Base-by-base conservation (phyloP, 2,329 filamentous ascomycete species). In the Colletotrichum siamense region DNA sequence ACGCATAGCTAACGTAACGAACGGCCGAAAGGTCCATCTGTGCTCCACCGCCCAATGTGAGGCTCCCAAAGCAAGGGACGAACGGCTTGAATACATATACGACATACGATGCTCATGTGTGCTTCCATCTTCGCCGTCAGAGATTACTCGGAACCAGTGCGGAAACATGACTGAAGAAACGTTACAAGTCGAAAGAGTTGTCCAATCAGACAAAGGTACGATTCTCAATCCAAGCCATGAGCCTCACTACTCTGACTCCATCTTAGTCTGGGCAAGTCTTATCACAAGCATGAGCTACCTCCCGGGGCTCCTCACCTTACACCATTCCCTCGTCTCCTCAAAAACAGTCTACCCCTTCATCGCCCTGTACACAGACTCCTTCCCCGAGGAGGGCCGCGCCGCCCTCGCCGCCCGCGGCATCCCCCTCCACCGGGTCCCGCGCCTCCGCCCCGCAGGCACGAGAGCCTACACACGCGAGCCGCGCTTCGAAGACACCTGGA, bases 41-140 rank as follows among this genome's bases (percentile, higher is more conserved):
- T 52, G 44, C n/a, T 52, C n/a, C 44, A 22, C 44, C 10, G 12
- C 10, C n/a, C n/a, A 8, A 22, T 52, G 10, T 1, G 39, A 22
- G 10, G 44, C 44, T 52, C 12, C 6, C 6, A 1, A 22, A 22
- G 44, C 44, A 7, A 52, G 44, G n/a, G n/a, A 52, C n/a, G 10
- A 52, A 52, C n/a, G 6, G 1, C 10, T 52, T 1, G 44, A 5
- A 22, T 52, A 52, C n/a, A 52, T 52, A 52, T 22, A 22, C 44
- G 12, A 13, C 44, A 52, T 22, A 22, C 12, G 6, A 22, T 52
- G 44, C 3, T 13, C 44, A 13, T 13, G 2, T 13, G 6, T 22
- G n/a, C n/a, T 0, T 52, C 22, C n/a, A 0, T 52, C n/a, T 22
- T 52, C 5, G 0, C 3, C 3, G n/a, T 13, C n/a, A 22, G n/a